phyloP scores from a whole-genome alignment of 106 monocot genomes.

The Apostasia ramifera region DNA sequence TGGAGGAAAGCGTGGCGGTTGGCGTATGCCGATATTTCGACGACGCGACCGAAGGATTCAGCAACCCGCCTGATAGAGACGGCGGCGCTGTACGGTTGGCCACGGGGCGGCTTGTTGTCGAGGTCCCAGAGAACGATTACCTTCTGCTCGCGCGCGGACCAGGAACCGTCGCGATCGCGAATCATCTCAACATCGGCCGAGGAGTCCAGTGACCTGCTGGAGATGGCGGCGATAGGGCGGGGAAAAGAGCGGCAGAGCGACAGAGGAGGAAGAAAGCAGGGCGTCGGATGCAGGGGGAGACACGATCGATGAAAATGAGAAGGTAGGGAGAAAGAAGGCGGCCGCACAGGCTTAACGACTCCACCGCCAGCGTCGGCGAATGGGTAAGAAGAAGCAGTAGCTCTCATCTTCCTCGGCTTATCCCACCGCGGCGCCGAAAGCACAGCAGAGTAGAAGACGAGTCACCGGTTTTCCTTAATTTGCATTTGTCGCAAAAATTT shows the following conservation, averaged over 20 bases:
- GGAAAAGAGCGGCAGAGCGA: neutral
- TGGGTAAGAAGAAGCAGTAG: no score
- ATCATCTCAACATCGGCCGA: constrained; percentile 62
- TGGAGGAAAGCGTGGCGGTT: constrained; percentile 95
- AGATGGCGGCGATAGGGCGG: neutral
- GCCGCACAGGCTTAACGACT: no score
- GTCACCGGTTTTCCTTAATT: no score
- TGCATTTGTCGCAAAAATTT: no score
- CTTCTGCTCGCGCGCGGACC: constrained; percentile 34
- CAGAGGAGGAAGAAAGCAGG: neutral
- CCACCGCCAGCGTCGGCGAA: no score
- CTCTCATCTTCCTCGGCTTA: no score
- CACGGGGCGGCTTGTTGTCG: constrained; percentile 96
- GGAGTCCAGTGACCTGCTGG: constrained; percentile 11
- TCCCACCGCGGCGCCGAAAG: no score
- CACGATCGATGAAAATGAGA: no score
- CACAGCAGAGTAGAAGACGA: no score
- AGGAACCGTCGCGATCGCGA: constrained; percentile 51
- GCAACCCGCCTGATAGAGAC: constrained; percentile 54
- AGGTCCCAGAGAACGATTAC: constrained; percentile 96
- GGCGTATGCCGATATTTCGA: constrained; percentile 76
- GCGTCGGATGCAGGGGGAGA: neutral
- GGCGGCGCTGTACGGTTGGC: constrained; percentile 73
- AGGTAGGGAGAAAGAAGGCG: no score
- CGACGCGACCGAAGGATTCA: constrained; percentile 59